A percentile compares a stretch with the other conserved stretches of the same genome.
Evolutionary conservation across 352 stramenopile species (phyloP).

Genomic region (Phytophthora tentaculata): DNA sequence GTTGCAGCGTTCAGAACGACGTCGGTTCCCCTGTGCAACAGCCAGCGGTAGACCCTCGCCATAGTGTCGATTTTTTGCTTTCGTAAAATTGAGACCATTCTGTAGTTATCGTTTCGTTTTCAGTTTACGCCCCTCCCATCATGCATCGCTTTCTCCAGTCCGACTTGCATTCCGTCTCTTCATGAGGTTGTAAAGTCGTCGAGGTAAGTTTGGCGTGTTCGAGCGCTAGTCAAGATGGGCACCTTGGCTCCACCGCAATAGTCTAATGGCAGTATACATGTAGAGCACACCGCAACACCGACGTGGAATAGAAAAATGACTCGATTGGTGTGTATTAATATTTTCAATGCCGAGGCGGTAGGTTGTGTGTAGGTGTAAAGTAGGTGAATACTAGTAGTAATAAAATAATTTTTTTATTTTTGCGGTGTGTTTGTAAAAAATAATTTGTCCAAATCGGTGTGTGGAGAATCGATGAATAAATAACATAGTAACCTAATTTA

Average conservation of each 20-base stretch:
- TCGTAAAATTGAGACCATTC: constrained; percentile 30
- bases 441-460: too few relatives aligned
- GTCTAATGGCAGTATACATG: too few relatives aligned
- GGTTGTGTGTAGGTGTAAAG: too few relatives aligned
- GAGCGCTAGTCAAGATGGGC: constrained; percentile 25
- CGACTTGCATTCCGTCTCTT: constrained; percentile 30
- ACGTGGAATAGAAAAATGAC: too few relatives aligned
- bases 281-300: too few relatives aligned
- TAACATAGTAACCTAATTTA: too few relatives aligned
- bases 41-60: constrained; percentile 27
- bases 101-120: constrained; percentile 33
- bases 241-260: constrained; percentile 10
- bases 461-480: too few relatives aligned
- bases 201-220: constrained; percentile 12
- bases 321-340: too few relatives aligned
- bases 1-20: constrained; percentile 10
- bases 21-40: constrained; percentile 3
- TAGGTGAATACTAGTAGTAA: too few relatives aligned
- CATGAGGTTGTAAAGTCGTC: constrained; percentile 19
- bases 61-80: constrained; percentile 52
- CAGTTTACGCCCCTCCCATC: constrained; percentile 8
- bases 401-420: too few relatives aligned
- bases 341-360: too few relatives aligned
- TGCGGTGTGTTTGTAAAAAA: too few relatives aligned
- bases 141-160: constrained; percentile 18